Percentiles rank a stretch among this genome's conserved stretches.
These are phyloP conservation scores for Lentinus polychrous DNA, from an alignment of 1,284 basidiomycete genomes.

Conservation along the genomic window DNA sequence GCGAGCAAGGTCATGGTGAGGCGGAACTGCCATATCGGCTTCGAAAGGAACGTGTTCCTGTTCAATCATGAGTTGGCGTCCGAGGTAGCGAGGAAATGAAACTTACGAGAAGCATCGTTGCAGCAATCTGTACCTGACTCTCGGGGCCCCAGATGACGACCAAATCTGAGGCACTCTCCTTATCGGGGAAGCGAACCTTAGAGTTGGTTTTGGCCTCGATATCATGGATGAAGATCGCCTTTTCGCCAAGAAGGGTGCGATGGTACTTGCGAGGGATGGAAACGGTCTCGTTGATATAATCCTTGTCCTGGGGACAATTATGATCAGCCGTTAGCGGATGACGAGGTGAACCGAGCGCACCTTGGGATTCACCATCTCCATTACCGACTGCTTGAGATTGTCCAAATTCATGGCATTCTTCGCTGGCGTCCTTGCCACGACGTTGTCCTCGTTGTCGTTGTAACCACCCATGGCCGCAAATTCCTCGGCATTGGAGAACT, in stretches of 20 bases:
- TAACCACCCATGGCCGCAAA: conserved; percentile 94
- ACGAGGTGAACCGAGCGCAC: conserved; percentile 31
- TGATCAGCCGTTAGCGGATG: conserved; percentile 1
- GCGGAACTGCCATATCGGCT: conserved; percentile 89
- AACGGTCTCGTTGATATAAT: conserved; percentile 91
- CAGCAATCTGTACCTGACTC: conserved; percentile 93
- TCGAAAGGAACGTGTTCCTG: conserved; percentile 97
- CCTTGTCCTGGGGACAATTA: conserved; percentile 69
- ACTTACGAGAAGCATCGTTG: conserved; percentile 87
- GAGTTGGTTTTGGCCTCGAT: conserved; percentile 97
- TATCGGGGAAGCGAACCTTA: conserved; percentile 90
- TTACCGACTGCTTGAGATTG: conserved; percentile 92
- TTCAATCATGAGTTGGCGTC: conserved; percentile 10
- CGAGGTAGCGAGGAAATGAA: conserved; percentile 6
- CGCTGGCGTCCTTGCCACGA: conserved; percentile 93
- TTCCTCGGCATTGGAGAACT: conserved; percentile 98
- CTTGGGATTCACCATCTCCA: conserved; percentile 97
- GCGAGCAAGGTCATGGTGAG: conserved; percentile 70
- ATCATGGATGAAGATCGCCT: conserved; percentile 94
- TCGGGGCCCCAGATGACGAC: conserved; percentile 96
- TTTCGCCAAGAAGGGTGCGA: conserved; percentile 90
- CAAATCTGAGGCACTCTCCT: conserved; percentile 87
- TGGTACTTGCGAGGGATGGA: conserved; percentile 93
- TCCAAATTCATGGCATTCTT: conserved; percentile 97
- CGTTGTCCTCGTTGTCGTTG: conserved; percentile 97